Conservation (phyloP, 495 filamentous ascomycete species). For the Pyrenula massariospora region DNA sequence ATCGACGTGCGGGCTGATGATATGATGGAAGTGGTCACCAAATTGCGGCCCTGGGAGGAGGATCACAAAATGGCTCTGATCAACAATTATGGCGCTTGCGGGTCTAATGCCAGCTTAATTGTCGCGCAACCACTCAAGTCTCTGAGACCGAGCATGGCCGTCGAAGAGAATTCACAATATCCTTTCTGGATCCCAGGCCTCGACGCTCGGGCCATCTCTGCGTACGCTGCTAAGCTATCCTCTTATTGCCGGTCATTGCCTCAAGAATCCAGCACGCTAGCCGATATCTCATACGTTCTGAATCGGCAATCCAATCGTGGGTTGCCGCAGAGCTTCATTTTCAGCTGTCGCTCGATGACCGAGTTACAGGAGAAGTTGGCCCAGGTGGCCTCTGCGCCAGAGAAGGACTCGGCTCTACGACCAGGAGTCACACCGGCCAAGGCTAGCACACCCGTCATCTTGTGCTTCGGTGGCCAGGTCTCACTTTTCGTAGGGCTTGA, state of each 20-base stretch:
- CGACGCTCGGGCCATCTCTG: neutral
- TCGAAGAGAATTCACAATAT: neutral
- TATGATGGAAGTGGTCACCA: conserved; percentile 16
- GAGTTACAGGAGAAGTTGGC: conserved; percentile 21
- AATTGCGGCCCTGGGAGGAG: conserved; percentile 13
- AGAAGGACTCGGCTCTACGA: neutral
- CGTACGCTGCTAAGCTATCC: neutral
- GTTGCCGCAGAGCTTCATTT: conserved; percentile 17
- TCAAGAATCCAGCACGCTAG: conserved; percentile 3
- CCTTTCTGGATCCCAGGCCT: conserved; percentile 7
- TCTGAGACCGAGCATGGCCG: neutral
- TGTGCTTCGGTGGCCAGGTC: conserved; percentile 44
- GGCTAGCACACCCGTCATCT: conserved; percentile 22
- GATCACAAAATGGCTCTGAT: conserved; percentile 17
- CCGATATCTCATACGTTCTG: conserved; percentile 28
- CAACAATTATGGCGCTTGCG: conserved; percentile 25
- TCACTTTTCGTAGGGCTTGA: conserved; percentile 31
- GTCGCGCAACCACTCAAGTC: neutral
- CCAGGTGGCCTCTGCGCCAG: neutral
- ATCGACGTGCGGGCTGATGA: conserved; percentile 14
- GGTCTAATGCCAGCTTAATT: conserved; percentile 11
- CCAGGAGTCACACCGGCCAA: neutral
- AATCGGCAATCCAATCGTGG: conserved; percentile 20
- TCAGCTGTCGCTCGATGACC: conserved; percentile 16
- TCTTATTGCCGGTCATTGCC: neutral